Conservation (phyloP, 2,329 filamentous ascomycete species). For the Botrytis byssoidea region DNA sequence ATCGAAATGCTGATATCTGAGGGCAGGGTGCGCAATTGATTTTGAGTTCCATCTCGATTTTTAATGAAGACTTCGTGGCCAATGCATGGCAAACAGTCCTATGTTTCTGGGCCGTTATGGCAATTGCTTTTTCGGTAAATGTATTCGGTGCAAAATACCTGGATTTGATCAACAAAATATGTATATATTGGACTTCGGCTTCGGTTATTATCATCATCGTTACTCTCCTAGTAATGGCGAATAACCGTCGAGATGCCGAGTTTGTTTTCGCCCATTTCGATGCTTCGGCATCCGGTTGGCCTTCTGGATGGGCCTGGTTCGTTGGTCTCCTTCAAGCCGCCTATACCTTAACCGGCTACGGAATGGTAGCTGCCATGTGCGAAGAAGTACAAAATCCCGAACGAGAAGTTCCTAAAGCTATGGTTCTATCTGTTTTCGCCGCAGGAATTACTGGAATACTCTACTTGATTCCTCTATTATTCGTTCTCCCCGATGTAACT, state of each 20-base stretch:
- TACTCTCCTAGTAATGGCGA: conserved; percentile 55
- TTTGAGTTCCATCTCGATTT: conserved; percentile 65
- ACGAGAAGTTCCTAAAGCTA: conserved; percentile 68
- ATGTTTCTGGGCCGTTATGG: conserved; percentile 70
- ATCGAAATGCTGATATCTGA: not conserved
- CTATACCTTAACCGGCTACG: conserved; percentile 43
- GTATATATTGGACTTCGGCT: conserved; percentile 68
- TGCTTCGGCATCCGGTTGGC: conserved; percentile 63
- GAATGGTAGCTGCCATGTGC: conserved; percentile 64
- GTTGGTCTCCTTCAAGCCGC: conserved; percentile 65
- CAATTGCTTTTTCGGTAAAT: conserved; percentile 63
- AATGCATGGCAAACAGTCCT: conserved; percentile 69
- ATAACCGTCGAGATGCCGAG: conserved; percentile 54
- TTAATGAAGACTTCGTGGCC: conserved; percentile 66
- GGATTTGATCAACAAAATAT: conserved; percentile 69
- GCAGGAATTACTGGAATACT: conserved; percentile 64
- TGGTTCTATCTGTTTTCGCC: conserved; percentile 66
- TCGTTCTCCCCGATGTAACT: conserved; percentile 68
- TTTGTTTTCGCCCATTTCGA: conserved; percentile 71
- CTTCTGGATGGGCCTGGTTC: conserved; percentile 69
- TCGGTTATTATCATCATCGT: conserved; percentile 69
- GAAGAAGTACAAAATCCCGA: conserved; percentile 70
- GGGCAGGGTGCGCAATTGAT: conserved; percentile 63
- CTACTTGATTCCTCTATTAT: conserved; percentile 72
- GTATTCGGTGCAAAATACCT: conserved; percentile 60